These are phyloP conservation scores for Trichomonascaceae sp. DNA, from an alignment of 1,139 yeast genomes.

Conservation along the genomic window DNA sequence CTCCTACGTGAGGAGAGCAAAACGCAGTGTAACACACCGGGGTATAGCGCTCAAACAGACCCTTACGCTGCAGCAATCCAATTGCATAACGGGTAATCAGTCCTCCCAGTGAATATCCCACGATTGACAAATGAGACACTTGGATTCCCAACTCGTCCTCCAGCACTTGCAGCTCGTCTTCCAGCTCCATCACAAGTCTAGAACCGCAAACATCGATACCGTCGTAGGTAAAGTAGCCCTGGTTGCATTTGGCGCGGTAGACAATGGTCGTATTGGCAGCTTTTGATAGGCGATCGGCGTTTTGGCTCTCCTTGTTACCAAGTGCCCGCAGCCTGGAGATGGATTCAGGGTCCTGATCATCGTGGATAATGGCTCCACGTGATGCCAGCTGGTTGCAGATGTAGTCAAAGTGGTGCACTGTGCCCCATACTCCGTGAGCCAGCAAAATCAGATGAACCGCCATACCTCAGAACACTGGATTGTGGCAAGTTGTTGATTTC, in stretches of 20 bases:
- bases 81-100: slow-evolving; percentile 63
- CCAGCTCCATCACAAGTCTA: slow-evolving; percentile 58
- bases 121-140: slow-evolving; percentile 38
- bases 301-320: too few species aligned
- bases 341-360: slow-evolving; percentile 8
- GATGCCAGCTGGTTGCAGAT: slow-evolving; percentile 18
- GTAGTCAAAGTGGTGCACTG: slow-evolving; percentile 51
- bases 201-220: slow-evolving; percentile 79
- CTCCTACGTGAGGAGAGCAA: slow-evolving; percentile 79
- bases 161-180: slow-evolving; percentile 31
- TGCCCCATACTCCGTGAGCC: slow-evolving; percentile 83
- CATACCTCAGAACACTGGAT: too few species aligned
- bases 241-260: slow-evolving; percentile 49
- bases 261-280: slow-evolving; percentile 26
- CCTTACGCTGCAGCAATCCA: slow-evolving; percentile 48
- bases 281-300: too few species aligned
- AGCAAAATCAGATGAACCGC: slow-evolving; percentile 47
- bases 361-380: slow-evolving; percentile 16
- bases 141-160: slow-evolving; percentile 7
- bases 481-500: too few species aligned
- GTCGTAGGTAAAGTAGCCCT: slow-evolving; percentile 62
- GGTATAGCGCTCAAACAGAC: slow-evolving; percentile 34
- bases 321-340: slow-evolving; percentile 3
- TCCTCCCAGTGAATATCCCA: slow-evolving; percentile 81
- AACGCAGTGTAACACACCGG: slow-evolving; percentile 46